Evolutionary conservation across 805 yeast genomes (phyloP).

Genomic region (Pichia nakasei): DNA sequence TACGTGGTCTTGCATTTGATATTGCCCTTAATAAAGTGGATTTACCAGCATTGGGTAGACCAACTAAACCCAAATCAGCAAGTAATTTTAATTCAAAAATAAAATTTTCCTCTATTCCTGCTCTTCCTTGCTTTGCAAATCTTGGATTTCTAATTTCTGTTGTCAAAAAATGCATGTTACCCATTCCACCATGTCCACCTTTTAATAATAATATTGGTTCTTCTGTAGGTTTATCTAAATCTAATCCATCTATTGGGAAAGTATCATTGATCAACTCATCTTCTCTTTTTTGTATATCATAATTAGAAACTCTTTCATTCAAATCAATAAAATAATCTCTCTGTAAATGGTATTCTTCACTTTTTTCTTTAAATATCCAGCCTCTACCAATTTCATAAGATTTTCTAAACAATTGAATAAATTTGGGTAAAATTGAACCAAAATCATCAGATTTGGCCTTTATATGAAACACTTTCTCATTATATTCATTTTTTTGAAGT

Average conservation of each 20-base stretch:
- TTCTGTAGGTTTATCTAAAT: slow-evolving; percentile 49
- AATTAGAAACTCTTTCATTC: slow-evolving; percentile 52
- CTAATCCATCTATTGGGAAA: slow-evolving; percentile 79
- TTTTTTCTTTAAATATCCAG: slow-evolving; percentile 80
- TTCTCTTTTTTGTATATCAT: slow-evolving; percentile 48
- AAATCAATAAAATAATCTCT: slow-evolving; percentile 60
- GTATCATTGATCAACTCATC: slow-evolving; percentile 57
- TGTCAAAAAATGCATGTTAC: slow-evolving; percentile 91
- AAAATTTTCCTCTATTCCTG: slow-evolving; percentile 56
- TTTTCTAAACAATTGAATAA: slow-evolving; percentile 55
- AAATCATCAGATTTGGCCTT: slow-evolving; percentile 19
- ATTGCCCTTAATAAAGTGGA: slow-evolving; percentile 82
- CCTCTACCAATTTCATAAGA: slow-evolving; percentile 67
- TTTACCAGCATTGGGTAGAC: slow-evolving; percentile 95
- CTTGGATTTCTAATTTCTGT: slow-evolving; percentile 80
- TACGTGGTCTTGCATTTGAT: slow-evolving; percentile 79
- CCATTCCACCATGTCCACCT: slow-evolving; percentile 94
- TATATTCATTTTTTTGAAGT: slow-evolving; percentile 11
- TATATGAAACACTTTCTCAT: slow-evolving; percentile 20
- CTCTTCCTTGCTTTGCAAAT: slow-evolving; percentile 75
- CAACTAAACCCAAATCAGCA: slow-evolving; percentile 92
- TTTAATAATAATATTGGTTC: slow-evolving; percentile 61
- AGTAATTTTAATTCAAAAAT: slow-evolving; percentile 77
- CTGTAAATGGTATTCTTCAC: slow-evolving; percentile 57
- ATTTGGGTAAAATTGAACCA: slow-evolving; percentile 25